Evolutionary conservation across 371 early-diverging fungal genomes (phyloP).

Genomic region (Mortierella sp.): DNA sequence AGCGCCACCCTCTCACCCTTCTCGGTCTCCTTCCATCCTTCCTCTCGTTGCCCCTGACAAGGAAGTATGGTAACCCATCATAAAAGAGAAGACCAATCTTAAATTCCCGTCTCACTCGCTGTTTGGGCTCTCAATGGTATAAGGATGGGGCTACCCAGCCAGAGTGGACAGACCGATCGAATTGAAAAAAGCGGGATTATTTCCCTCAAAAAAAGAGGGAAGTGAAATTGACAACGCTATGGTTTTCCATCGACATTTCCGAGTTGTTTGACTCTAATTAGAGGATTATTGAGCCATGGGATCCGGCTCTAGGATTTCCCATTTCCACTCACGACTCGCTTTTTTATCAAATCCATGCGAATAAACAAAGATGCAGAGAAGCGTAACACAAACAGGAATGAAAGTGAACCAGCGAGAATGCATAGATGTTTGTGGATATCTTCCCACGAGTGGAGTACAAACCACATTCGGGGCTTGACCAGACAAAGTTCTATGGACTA

Average conservation of each 20-base stretch:
- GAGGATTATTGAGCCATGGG: too few species aligned
- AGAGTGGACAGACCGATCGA: neutral
- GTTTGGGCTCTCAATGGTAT: neutral
- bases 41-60: neutral
- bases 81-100: neutral
- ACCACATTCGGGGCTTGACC: neutral
- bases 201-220: neutral
- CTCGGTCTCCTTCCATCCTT: neutral
- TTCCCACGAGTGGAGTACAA: neutral
- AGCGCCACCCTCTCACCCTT: neutral
- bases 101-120: neutral
- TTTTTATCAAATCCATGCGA: neutral
- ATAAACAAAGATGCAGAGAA: neutral
- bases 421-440: neutral
- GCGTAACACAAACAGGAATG: slow-evolving; percentile 4
- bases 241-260: too few species aligned
- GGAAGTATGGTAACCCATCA: neutral
- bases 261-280: too few species aligned
- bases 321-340: neutral
- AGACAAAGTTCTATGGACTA: neutral
- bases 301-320: neutral
- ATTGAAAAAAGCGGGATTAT: neutral
- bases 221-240: too few species aligned
- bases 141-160: neutral
- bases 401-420: neutral